phyloP scores from a whole-genome alignment of 1,139 yeast species.

The Hemisphaericaspora lyxosophila region DNA sequence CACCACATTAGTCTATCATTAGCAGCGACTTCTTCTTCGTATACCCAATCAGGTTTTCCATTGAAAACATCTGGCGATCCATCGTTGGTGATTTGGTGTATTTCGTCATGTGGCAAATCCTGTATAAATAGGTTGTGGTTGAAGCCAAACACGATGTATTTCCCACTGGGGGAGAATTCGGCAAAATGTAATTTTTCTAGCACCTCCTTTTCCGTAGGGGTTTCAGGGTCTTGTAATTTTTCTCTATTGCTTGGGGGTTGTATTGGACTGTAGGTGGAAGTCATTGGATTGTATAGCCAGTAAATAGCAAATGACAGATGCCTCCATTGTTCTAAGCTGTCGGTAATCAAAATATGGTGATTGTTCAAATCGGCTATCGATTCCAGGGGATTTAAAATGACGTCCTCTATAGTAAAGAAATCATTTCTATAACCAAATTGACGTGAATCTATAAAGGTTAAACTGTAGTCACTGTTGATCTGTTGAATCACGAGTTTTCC shows the following conservation, averaged over 20 bases:
- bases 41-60: slow-evolving; percentile 95
- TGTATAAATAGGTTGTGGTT: slow-evolving; percentile 45
- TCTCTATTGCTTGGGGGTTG: slow-evolving; percentile 20
- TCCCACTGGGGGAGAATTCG: slow-evolving; percentile 42
- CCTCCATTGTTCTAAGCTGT: slow-evolving; percentile 37
- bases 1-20: slow-evolving; percentile 79
- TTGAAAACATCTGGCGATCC: slow-evolving; percentile 71
- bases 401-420: slow-evolving; percentile 30
- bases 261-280: slow-evolving; percentile 24
- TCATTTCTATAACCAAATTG: slow-evolving; percentile 36
- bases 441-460: slow-evolving; percentile 19
- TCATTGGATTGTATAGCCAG: slow-evolving; percentile 33
- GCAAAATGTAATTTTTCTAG: slow-evolving; percentile 41
- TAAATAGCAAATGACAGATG: slow-evolving; percentile 41
- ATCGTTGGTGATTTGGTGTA: slow-evolving; percentile 56
- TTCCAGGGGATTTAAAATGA: slow-evolving; percentile 34
- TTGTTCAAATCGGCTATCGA: slow-evolving; percentile 27
- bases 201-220: slow-evolving; percentile 5
- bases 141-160: slow-evolving; percentile 33
- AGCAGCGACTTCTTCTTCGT: slow-evolving; percentile 85
- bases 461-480: slow-evolving; percentile 19
- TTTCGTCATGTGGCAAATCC: slow-evolving; percentile 23
- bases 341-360: slow-evolving; percentile 37
- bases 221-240: slow-evolving; percentile 6
- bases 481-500: slow-evolving; percentile 22